Percentiles rank a stretch among this genome's conserved stretches.
Conservation (phyloP, 805 yeast species). For the Starmerella vaccinii region DNA sequence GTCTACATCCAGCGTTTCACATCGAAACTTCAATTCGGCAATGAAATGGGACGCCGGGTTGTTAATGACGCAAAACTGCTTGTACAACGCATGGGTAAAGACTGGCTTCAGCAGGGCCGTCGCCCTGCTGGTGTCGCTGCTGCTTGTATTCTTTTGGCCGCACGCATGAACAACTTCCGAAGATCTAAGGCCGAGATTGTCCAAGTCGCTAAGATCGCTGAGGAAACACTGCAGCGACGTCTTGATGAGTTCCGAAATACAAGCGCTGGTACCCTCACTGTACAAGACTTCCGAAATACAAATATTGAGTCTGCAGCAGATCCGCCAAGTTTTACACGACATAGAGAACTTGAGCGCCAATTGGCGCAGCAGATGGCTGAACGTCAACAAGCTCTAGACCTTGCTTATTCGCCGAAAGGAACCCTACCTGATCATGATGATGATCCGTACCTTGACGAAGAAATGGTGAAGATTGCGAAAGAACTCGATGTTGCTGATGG, state of each 20-base stretch:
- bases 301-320: constrained; percentile 39
- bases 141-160: constrained; percentile 84
- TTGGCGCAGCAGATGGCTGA: constrained; percentile 5
- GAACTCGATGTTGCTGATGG: constrained; percentile 26
- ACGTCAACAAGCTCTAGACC: constrained; percentile 16
- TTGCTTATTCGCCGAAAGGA: constrained; percentile 21
- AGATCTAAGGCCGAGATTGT: constrained; percentile 89
- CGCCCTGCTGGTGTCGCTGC: constrained; percentile 99
- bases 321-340: constrained; percentile 75
- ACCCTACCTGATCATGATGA: constrained; percentile 19
- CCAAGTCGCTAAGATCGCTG: constrained; percentile 90
- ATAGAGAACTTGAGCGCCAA: constrained; percentile 42
- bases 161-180: constrained; percentile 91
- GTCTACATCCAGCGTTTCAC: constrained; percentile 90
- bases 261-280: constrained; percentile 59
- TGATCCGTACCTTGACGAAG: constrained; percentile 24
- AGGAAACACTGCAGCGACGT: constrained; percentile 82
- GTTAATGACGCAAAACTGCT: constrained; percentile 77
- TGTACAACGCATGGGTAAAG: constrained; percentile 83
- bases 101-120: constrained; percentile 95
- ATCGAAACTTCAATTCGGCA: constrained; percentile 73
- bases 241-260: constrained; percentile 79
- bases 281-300: constrained; percentile 56
- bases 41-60: constrained; percentile 49
- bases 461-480: constrained; percentile 24